Evolutionary conservation across 2,329 filamentous ascomycete genomes (phyloP).

Genomic region (Aspergillus sp.): DNA sequence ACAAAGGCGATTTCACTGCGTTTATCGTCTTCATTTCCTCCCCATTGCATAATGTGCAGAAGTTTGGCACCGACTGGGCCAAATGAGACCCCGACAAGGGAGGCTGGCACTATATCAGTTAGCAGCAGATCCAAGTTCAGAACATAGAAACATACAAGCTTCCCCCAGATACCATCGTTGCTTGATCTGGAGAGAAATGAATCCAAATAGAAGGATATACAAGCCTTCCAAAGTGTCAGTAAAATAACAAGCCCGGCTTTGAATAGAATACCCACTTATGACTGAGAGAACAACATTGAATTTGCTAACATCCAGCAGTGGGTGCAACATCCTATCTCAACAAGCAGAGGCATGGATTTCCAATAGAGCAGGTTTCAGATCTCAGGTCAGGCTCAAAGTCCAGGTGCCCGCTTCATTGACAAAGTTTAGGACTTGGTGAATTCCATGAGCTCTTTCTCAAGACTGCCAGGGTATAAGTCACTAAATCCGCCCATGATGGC

Average conservation of each 20-base stretch:
- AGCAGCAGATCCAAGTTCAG: not conserved
- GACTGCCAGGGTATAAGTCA: no score
- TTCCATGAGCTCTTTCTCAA: no score
- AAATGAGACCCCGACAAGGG: conserved; percentile 47
- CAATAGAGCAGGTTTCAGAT: no score
- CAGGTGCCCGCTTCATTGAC: no score
- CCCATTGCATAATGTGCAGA: conserved; percentile 38
- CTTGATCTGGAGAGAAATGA: conserved; percentile 30
- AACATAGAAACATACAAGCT: conserved; percentile 22
- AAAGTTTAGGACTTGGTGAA: no score
- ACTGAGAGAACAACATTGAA: conserved; percentile 1
- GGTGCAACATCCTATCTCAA: not conserved
- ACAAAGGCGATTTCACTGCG: conserved; percentile 37
- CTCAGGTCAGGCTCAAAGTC: no score
- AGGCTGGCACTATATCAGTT: conserved; percentile 43
- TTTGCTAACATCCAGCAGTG: not conserved
- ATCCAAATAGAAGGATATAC: conserved; percentile 26
- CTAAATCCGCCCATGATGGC: no score
- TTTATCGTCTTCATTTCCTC: conserved; percentile 24
- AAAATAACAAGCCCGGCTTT: no score
- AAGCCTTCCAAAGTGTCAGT: conserved; percentile 14
- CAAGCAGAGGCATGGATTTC: no score
- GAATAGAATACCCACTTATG: not conserved
- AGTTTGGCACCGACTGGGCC: conserved; percentile 50
- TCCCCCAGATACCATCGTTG: conserved; percentile 34